Evolutionary conservation across 1,284 basidiomycete genomes (phyloP), one percentile per base, ranked within the genome.

Genomic region (Cutaneotrichosporon cutaneum): DNA sequence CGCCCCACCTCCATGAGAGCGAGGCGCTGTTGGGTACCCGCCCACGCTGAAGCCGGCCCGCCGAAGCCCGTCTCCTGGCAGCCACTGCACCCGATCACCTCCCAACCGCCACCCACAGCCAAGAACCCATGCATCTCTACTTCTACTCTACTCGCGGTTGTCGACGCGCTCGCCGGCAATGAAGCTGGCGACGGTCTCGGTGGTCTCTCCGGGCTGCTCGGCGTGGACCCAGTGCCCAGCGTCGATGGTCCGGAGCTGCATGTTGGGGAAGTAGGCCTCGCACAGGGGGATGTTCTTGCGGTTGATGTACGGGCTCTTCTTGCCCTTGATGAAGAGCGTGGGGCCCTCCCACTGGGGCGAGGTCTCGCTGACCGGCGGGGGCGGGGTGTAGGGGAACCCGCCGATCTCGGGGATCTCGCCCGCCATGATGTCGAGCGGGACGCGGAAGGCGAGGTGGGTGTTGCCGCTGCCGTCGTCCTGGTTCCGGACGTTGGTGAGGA

Each of bases 321-420:
- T 73, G 16, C 83, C 84, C 68, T 85, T 85, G 65, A 85, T 65
- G 70, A 85, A 84, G 33, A 85, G 70, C 2, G 82, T 78, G 4
- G 82, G 81, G 1, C 82, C 82, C 1, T 75, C 60, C 77, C 80
- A 85, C 27, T 62, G 55, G 7, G 73, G 69, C 10, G 69, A 68
- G 0, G 62, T 68, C 4, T 59, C 59, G 33, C 52, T 52, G 26
- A 67, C 52, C 53, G 76, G 65, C n/a, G 70, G 66, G 30, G 70
- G 61, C 27, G 72, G 77, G 10, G 69, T 66, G 70, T 81, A 84
- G 0, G 84, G 84, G 65, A 85, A 85, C 32, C 81, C 77, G 42
- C 84, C 84, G 50, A 85, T 83, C 42, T 76, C 68, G 2, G 74
- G 72, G 26, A 85, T 80, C 30, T 79, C 70, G 8, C 69, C 70